These are phyloP conservation scores for Gentiana macrophylla DNA, from an alignment of 257 asterid genomes.

Conservation along the genomic window DNA sequence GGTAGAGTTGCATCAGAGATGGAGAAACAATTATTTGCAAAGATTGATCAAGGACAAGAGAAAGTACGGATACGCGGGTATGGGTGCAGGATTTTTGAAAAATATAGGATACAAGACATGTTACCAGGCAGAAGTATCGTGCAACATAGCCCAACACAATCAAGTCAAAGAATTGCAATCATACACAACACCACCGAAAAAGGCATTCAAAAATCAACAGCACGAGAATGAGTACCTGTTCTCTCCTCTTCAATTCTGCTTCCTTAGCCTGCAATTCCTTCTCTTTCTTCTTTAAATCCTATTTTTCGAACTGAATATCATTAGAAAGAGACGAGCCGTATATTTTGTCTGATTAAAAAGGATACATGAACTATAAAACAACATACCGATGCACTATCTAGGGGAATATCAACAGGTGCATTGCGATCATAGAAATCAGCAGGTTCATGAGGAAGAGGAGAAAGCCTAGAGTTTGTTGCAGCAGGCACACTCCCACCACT, in stretches of 20 bases:
- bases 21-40: too few species aligned
- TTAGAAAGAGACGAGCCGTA: conserved; percentile 16
- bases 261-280: conserved; percentile 85
- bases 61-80: too few species aligned
- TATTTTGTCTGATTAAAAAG: conserved; percentile 4
- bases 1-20: too few species aligned
- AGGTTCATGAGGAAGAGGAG: conserved; percentile 96
- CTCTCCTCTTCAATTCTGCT: conserved; percentile 79
- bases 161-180: too few species aligned
- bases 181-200: too few species aligned
- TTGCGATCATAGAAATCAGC: conserved; percentile 84
- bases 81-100: too few species aligned
- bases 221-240: conserved; percentile 43
- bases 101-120: too few species aligned
- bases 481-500: conserved; percentile 46
- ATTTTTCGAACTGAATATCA: conserved; percentile 10
- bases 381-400: conserved; percentile 61
- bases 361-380: conserved; percentile 4
- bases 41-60: too few species aligned
- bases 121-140: too few species aligned
- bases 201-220: not conserved
- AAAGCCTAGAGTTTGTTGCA: conserved; percentile 74
- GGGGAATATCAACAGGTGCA: conserved; percentile 82
- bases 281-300: conserved; percentile 93
- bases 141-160: too few species aligned